Percentiles rank a stretch among this genome's conserved stretches.
Evolutionary conservation across 2,329 filamentous ascomycete genomes (phyloP).

Genomic region (Talaromyces sp.): DNA sequence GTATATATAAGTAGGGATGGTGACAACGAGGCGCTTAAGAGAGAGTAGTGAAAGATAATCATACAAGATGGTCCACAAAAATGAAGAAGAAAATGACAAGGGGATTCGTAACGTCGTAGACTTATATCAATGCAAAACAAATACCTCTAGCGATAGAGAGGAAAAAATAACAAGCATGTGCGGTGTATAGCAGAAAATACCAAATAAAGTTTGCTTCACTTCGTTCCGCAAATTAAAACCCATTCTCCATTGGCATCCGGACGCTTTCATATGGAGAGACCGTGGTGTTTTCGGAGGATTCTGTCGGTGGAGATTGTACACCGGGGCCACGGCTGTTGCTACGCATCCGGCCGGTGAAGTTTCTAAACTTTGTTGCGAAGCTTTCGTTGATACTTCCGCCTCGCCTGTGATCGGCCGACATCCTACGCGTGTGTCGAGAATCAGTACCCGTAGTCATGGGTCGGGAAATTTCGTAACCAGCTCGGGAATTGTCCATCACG

Average conservation of each 20-base stretch:
- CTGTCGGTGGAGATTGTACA: slow-evolving; percentile 41
- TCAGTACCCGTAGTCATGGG: slow-evolving; percentile 32
- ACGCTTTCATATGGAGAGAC: slow-evolving; percentile 29
- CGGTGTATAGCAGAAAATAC: not conserved
- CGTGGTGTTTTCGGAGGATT: slow-evolving; percentile 14
- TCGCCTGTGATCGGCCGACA: slow-evolving; percentile 47
- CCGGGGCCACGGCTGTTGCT: slow-evolving; percentile 51
- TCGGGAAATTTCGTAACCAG: slow-evolving; percentile 31
- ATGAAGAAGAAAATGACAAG: not conserved
- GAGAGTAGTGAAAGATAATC: not conserved
- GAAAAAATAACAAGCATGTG: not conserved
- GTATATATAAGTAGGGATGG: not conserved
- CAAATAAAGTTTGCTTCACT: slow-evolving; percentile 3
- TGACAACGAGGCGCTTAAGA: not conserved
- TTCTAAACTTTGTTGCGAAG: slow-evolving; percentile 50
- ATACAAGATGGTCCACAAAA: not conserved
- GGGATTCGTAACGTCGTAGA: slow-evolving; percentile 12
- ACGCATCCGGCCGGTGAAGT: slow-evolving; percentile 56
- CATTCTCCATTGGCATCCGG: slow-evolving; percentile 15
- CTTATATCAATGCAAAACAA: not conserved
- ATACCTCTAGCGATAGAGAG: not conserved
- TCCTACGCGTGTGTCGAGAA: slow-evolving; percentile 31
- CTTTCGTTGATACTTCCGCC: slow-evolving; percentile 56
- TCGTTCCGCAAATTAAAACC: not conserved
- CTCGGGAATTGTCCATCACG: slow-evolving; percentile 35